Evolutionary conservation across 495 filamentous ascomycete species (phyloP).

Genomic region (Elaphomyces granulatus): DNA sequence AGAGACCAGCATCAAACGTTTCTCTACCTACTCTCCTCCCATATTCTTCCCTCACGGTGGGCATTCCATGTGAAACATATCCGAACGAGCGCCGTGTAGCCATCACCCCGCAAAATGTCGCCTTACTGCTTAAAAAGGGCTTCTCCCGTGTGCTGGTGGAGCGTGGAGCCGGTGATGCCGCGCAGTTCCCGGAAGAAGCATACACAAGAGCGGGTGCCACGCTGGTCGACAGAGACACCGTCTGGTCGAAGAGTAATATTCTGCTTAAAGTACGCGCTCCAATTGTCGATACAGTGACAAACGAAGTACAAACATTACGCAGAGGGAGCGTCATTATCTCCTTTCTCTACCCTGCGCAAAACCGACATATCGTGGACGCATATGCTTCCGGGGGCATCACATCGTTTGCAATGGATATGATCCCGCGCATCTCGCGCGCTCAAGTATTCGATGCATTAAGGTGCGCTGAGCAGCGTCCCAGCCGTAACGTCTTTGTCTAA

Average conservation of each 20-base stretch:
- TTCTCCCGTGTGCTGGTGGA: conserved; percentile 60
- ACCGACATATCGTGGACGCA: conserved; percentile 50
- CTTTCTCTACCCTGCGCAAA: conserved; percentile 62
- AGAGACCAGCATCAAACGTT: conserved; percentile 15
- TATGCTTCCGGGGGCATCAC: conserved; percentile 49
- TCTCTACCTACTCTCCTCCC: conserved; percentile 38
- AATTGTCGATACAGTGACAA: conserved; percentile 24
- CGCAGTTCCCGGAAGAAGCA: conserved; percentile 55
- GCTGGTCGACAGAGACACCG: conserved; percentile 42
- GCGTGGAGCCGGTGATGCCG: conserved; percentile 55
- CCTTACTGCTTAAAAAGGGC: conserved; percentile 63
- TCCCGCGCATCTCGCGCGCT: conserved; percentile 69
- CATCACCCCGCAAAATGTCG: conserved; percentile 65
- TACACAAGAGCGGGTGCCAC: conserved; percentile 61
- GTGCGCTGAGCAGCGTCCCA: conserved; percentile 4
- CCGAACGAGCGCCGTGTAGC: conserved; percentile 64
- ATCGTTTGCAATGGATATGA: conserved; percentile 71
- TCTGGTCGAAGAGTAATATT: conserved; percentile 60
- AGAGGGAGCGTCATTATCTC: conserved; percentile 56
- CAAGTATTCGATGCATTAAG: conserved; percentile 67
- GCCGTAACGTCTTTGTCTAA: no score
- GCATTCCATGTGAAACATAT: conserved; percentile 55
- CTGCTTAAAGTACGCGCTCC: conserved; percentile 66
- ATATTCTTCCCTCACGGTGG: conserved; percentile 53
- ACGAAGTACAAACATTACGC: conserved; percentile 45